Percentiles rank a stretch among this genome's conserved stretches.
Conservation (phyloP, 768 basidiomycete species). For the Russula olivacea region DNA sequence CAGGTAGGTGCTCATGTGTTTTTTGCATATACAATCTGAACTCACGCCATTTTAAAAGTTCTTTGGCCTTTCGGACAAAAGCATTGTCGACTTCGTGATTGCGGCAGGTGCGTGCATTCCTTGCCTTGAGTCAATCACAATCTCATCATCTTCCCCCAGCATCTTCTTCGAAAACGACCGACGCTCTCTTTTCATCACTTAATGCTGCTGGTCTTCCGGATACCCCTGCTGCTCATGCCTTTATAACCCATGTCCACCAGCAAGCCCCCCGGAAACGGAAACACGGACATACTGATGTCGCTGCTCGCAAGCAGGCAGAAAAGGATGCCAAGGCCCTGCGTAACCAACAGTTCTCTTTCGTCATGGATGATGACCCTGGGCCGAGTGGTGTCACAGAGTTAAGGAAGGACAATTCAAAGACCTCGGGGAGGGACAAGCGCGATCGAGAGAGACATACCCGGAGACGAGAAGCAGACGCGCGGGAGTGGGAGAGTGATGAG, state of each 20-base stretch:
- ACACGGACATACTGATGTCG: slow-evolving; percentile 47
- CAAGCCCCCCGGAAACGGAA: slow-evolving; percentile 77
- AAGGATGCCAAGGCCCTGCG: slow-evolving; percentile 65
- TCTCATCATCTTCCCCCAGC: slow-evolving; percentile 39
- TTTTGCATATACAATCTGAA: slow-evolving; percentile 5
- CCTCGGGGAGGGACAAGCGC: slow-evolving; percentile 44
- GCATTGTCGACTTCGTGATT: slow-evolving; percentile 80
- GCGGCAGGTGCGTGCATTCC: slow-evolving; percentile 58
- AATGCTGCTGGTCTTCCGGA: slow-evolving; percentile 74
- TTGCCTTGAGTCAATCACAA: background rate
- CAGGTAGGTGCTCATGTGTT: slow-evolving; percentile 41
- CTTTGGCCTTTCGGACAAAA: slow-evolving; percentile 78
- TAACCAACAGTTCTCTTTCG: slow-evolving; percentile 69
- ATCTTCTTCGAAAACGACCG: slow-evolving; percentile 76
- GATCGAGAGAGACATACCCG: slow-evolving; percentile 58
- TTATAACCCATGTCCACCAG: slow-evolving; percentile 69
- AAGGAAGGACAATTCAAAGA: slow-evolving; percentile 32
- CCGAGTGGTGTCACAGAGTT: slow-evolving; percentile 37
- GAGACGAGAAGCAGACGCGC: slow-evolving; percentile 75
- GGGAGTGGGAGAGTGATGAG: slow-evolving; percentile 89
- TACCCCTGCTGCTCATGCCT: slow-evolving; percentile 71
- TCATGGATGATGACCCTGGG: slow-evolving; percentile 72
- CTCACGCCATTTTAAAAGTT: slow-evolving; percentile 42
- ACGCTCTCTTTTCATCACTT: slow-evolving; percentile 71
- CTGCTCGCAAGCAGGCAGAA: slow-evolving; percentile 60